Base-by-base conservation (phyloP, 2,329 filamentous ascomycete genomes). In the Mycogone perniciosa region DNA sequence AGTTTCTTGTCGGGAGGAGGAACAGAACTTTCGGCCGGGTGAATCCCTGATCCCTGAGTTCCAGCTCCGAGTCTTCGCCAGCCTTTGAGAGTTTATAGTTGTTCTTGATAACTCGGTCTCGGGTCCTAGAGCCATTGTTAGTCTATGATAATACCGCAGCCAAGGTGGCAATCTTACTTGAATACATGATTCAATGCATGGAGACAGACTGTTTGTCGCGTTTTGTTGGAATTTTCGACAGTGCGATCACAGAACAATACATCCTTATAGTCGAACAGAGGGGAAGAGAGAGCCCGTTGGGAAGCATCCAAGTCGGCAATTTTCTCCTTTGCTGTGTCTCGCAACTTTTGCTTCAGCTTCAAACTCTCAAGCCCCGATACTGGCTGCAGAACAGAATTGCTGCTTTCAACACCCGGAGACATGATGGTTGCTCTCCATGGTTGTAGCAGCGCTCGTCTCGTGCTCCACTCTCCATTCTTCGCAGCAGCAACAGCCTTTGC, bases 11-110 rank as follows among this genome's bases (percentile, higher is more conserved):
- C 4, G 93, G 92, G 1, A 96, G 74, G 13, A 99, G 76, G 66
- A 97, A 88, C 20, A 99, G 78, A 6, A 96, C 85, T 65, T 97
- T 97, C 6, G 93, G 93, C 5, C 93, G 78, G 0, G 92, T 96
- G 67, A 96, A 99, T 0, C 93, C 93, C 69, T 99, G 93, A 59
- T 99, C 93, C 56, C 90, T 82, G 13, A 90, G 75, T 58, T 96
- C 89, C 4, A 87, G 71, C 35, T 88, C 84, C 11, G 78, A 72
- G 35, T 76, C 76, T 7, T 79, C 77, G 4, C 81, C 76, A 48
- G 86, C 81, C 59, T 84, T 84, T 7, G 85, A 76, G 8, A 95
- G 70, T 56, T 84, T 88, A 48, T 87, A 81, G 63, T 91, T 97
- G 70, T 97, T 95, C 69, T 96, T 97, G 54, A 97, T 80, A 0